Percentiles rank a stretch among this genome's conserved stretches.
Conservation (phyloP, 1,284 basidiomycete species). For the Ustilago lituana region DNA sequence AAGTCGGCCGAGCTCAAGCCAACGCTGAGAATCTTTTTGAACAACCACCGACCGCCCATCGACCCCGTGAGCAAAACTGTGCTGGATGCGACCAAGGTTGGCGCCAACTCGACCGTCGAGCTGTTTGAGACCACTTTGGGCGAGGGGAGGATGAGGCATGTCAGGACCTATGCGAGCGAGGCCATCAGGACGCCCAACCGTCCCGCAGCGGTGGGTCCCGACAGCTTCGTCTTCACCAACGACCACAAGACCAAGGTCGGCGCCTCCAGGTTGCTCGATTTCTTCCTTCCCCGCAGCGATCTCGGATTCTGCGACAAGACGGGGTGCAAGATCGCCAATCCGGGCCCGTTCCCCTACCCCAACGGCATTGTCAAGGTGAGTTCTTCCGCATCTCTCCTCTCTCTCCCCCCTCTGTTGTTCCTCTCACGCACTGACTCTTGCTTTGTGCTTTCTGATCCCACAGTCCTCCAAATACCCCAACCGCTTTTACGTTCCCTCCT, state of each 20-base stretch:
- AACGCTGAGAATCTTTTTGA: slow-evolving; percentile 53
- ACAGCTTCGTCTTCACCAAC: slow-evolving; percentile 60
- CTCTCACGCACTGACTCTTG: no score
- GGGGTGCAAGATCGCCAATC: slow-evolving; percentile 56
- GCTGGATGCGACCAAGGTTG: slow-evolving; percentile 68
- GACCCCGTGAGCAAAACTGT: slow-evolving; percentile 29
- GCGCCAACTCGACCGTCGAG: slow-evolving; percentile 78
- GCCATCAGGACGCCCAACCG: slow-evolving; percentile 77
- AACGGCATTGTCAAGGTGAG: slow-evolving; percentile 42
- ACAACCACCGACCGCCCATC: slow-evolving; percentile 56
- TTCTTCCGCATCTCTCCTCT: not conserved
- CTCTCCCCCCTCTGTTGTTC: not conserved
- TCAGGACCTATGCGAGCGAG: slow-evolving; percentile 74
- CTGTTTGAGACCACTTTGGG: slow-evolving; percentile 74
- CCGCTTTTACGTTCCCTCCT: slow-evolving; percentile 38
- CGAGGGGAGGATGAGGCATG: slow-evolving; percentile 70
- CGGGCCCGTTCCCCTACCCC: slow-evolving; percentile 35
- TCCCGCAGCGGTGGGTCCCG: slow-evolving; percentile 70
- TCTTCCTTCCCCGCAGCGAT: slow-evolving; percentile 33
- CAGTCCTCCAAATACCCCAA: slow-evolving; percentile 25
- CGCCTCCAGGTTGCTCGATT: slow-evolving; percentile 21
- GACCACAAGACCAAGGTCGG: slow-evolving; percentile 54
- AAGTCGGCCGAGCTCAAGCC: slow-evolving; percentile 36
- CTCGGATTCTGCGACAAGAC: slow-evolving; percentile 50
- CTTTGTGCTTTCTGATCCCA: not conserved